These are phyloP conservation scores for Lactarius hatsudake DNA, from an alignment of 768 basidiomycete genomes.

Conservation along the genomic window DNA sequence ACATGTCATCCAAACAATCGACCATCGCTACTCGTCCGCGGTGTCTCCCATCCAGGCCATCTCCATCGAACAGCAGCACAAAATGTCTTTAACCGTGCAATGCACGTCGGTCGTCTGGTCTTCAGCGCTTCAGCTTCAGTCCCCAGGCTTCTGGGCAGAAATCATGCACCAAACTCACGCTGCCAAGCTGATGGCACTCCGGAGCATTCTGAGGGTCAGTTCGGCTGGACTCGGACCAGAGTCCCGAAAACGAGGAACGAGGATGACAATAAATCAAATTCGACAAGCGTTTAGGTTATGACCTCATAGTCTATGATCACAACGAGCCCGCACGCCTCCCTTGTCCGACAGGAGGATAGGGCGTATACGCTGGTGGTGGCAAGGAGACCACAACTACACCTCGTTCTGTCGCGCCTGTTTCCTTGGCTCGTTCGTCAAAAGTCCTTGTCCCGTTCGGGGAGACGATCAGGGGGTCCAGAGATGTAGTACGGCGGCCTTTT, in stretches of 20 bases:
- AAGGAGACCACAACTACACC: not conserved
- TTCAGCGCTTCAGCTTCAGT: not conserved
- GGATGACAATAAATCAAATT: not conserved
- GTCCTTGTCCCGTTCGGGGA: not conserved
- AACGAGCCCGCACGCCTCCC: slow-evolving; percentile 15
- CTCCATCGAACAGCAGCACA: not conserved
- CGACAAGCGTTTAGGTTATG: not conserved
- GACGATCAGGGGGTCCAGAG: not conserved
- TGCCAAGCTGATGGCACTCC: not conserved
- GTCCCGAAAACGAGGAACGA: not conserved
- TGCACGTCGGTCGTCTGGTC: not conserved
- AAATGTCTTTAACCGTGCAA: not conserved
- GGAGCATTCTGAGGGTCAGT: not conserved
- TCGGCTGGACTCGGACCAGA: not conserved
- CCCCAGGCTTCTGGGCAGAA: not conserved
- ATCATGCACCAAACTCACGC: not conserved
- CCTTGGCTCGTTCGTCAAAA: not conserved
- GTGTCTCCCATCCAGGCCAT: not conserved
- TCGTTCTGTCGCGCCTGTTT: not conserved
- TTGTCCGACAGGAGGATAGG: slow-evolving; percentile 15
- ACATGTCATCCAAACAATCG: not conserved
- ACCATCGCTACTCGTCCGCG: not conserved
- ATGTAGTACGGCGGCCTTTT: not conserved
- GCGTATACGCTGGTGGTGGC: slow-evolving; percentile 24
- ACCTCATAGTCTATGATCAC: slow-evolving; percentile 5